Evolutionary conservation across 305 asterid genomes (phyloP), one percentile per base, ranked within the genome.

Genomic region (Stenogyne calaminthoides): DNA sequence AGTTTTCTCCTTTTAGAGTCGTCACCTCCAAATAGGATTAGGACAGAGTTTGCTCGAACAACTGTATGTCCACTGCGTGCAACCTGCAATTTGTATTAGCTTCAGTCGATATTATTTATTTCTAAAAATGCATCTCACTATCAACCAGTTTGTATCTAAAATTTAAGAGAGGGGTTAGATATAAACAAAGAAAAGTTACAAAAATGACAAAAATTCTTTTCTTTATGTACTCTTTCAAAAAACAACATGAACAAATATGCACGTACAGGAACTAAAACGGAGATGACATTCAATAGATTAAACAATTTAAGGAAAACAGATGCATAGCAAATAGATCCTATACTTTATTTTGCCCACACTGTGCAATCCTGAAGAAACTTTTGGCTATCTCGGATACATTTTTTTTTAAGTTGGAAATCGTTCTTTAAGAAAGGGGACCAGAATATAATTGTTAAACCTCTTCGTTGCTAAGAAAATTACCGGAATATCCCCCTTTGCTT

Each of bases 1-100:
- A 92, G 89, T 79, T 95, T 95, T 82, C 93, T 87, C 80, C 88
- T 86, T 80, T 81, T 92, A 70, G 78, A 44, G 76, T 88, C 97
- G 85, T 95, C 99, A 72, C 99, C 99, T 70, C 98, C 99, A 84
- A 95, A 95, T 76, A 95, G 73, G 69, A 95, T 89, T 69, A 95
- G 84, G 79, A 81, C 90, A 32, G 96, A 86, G 80, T 88, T 92
- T 56, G 95, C 95, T 81, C 95, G 82, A 44, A 92, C 97, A 49
- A 95, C 92, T 52, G 93, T 89, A 82, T 95, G 98, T 58, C 99
- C 99, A 84, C 97, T 82, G 42, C 99, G 98, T 2, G 98, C 97
- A 70, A 87, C 90, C 99, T 95, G 85, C 73, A 47, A 63, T 70
- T 77, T 64, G 70, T 46, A 59, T 66, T 70, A 77, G 71, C 52